phyloP scores from a whole-genome alignment of 352 stramenopile genomes.

The Blastocystis sp. region DNA sequence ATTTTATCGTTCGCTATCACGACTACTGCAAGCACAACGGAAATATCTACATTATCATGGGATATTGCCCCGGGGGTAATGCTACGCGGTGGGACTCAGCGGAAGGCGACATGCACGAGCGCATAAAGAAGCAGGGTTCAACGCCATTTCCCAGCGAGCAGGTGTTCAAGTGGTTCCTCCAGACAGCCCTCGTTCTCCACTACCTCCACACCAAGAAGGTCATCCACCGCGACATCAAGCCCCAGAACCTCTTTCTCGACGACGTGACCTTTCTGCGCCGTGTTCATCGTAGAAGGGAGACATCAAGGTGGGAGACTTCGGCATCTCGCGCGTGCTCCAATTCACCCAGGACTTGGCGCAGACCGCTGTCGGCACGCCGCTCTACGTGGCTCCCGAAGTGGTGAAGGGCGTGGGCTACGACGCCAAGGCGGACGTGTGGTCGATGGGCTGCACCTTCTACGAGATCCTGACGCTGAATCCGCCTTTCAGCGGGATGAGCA shows the following conservation, averaged over 20 bases:
- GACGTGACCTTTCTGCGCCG: constrained; percentile 5
- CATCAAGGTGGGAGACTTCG: constrained; percentile 71
- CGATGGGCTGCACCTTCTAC: constrained; percentile 88
- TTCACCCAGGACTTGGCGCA: constrained; percentile 73
- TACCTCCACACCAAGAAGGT: constrained; percentile 92
- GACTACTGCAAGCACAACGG: constrained; percentile 44
- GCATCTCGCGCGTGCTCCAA: constrained; percentile 59
- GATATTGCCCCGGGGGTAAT: constrained; percentile 33
- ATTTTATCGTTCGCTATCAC: constrained; percentile 49
- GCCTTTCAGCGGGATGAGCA: constrained; percentile 87
- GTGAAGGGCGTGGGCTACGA: constrained; percentile 86
- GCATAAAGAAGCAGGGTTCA: constrained; percentile 22
- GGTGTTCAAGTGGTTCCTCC: constrained; percentile 53
- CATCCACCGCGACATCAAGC: constrained; percentile 93
- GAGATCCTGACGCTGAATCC: constrained; percentile 87
- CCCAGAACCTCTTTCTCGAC: constrained; percentile 89
- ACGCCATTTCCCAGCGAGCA: constrained; percentile 33
- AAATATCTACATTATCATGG: constrained; percentile 52
- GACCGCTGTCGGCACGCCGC: constrained; percentile 85
- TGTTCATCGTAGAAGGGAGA: constrained; percentile 74
- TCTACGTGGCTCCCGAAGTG: constrained; percentile 91
- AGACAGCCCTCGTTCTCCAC: constrained; percentile 27
- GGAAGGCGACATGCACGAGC: constrained; percentile 30
- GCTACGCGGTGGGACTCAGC: neutral
- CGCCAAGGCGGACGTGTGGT: constrained; percentile 91